A percentile compares a stretch with the other conserved stretches of the same genome.
These are phyloP conservation scores for Lachancea mirantina DNA, from an alignment of 805 yeast species.

Conservation along the genomic window DNA sequence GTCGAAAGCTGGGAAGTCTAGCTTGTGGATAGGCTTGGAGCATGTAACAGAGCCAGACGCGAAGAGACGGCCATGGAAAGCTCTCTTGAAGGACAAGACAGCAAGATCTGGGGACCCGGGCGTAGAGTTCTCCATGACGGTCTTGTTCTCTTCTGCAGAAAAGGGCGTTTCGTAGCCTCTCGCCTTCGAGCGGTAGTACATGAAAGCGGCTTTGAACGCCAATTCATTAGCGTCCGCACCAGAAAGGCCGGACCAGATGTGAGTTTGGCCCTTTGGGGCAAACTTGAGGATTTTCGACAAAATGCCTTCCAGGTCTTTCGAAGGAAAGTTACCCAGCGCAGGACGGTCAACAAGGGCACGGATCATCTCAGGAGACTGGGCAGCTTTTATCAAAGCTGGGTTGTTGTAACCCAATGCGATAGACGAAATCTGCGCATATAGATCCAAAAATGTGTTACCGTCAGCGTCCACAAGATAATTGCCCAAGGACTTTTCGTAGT, in stretches of 20 bases:
- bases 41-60: constrained; percentile 88
- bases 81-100: constrained; percentile 75
- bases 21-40: constrained; percentile 90
- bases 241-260: constrained; percentile 58
- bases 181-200: constrained; percentile 50
- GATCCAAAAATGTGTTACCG: constrained; percentile 54
- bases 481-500: constrained; percentile 55
- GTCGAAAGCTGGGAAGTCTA: constrained; percentile 85
- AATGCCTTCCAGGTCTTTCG: constrained; percentile 44
- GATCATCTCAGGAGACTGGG: constrained; percentile 56
- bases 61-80: constrained; percentile 93
- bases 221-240: constrained; percentile 68
- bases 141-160: constrained; percentile 56
- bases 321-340: constrained; percentile 59
- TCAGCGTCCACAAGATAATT: constrained; percentile 62
- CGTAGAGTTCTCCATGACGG: constrained; percentile 72
- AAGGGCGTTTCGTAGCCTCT: constrained; percentile 57
- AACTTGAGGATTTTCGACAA: constrained; percentile 46
- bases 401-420: constrained; percentile 67
- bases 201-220: constrained; percentile 65
- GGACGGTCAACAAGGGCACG: constrained; percentile 62
- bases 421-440: constrained; percentile 67
- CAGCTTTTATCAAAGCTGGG: constrained; percentile 51
- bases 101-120: constrained; percentile 90
- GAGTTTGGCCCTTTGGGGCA: constrained; percentile 55